A percentile compares a stretch with the other conserved stretches of the same genome.
These are phyloP conservation scores for Schwanniomyces occidentalis DNA, from an alignment of 805 yeast genomes.

Conservation along the genomic window DNA sequence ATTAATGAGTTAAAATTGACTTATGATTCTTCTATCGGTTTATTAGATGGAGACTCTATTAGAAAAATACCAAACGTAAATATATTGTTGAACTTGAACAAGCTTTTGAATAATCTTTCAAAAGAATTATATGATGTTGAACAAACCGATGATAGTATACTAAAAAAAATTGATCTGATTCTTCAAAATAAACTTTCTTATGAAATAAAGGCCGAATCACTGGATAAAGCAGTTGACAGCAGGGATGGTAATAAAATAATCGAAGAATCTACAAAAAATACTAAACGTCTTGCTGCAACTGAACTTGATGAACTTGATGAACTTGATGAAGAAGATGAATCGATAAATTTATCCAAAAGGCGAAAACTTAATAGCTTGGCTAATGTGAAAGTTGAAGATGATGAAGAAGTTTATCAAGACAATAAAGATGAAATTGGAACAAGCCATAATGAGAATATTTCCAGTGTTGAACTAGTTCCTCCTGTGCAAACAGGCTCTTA, in stretches of 20 bases:
- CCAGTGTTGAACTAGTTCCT: constrained; percentile 36
- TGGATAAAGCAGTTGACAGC: constrained; percentile 7
- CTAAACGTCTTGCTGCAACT: neutral
- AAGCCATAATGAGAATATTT: constrained; percentile 3
- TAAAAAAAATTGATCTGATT: constrained; percentile 17
- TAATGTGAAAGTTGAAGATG: constrained; percentile 5
- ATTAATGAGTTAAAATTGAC: constrained; percentile 52
- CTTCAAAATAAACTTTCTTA: too few relatives aligned
- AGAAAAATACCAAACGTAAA: constrained; percentile 43
- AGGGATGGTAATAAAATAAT: constrained; percentile 6
- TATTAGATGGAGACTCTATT: constrained; percentile 58
- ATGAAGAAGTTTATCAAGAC: constrained; percentile 6
- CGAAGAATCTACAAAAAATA: neutral
- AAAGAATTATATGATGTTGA: constrained; percentile 38
- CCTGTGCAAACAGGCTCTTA: constrained; percentile 47
- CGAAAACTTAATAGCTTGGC: constrained; percentile 2
- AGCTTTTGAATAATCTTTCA: constrained; percentile 40
- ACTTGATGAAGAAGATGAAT: constrained; percentile 10
- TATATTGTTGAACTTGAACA: constrained; percentile 45
- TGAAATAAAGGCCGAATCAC: constrained; percentile 1
- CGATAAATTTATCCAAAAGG: constrained; percentile 9
- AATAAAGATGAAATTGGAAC: constrained; percentile 5
- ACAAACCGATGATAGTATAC: constrained; percentile 27
- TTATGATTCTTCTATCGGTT: constrained; percentile 60
- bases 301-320: constrained; percentile 1